Conservation (phyloP, 1,284 basidiomycete genomes). For the Apiotrichum sp. region DNA sequence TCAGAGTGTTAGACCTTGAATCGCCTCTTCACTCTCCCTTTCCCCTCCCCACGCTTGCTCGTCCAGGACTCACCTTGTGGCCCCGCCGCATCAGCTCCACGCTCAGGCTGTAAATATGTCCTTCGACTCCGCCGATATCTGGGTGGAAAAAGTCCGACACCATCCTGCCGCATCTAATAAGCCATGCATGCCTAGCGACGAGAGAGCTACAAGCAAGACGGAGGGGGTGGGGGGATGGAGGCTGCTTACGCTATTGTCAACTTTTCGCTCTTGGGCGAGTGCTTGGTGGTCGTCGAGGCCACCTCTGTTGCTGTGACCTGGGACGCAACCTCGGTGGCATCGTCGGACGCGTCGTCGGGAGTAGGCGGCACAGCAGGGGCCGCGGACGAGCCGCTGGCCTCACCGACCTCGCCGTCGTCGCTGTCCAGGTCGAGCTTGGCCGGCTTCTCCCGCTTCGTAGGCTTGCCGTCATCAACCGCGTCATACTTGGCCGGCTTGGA, state of each 20-base stretch:
- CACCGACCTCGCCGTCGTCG: background rate
- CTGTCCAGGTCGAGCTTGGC: background rate
- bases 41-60: too few relatives aligned
- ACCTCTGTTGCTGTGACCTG: background rate
- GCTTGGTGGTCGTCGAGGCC: conserved; percentile 2
- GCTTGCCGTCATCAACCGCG: background rate
- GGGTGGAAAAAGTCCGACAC: conserved; percentile 97
- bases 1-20: too few relatives aligned
- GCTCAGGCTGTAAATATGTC: conserved; percentile 88
- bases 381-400: too few relatives aligned
- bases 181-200: conserved; percentile 25
- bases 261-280: conserved; percentile 4
- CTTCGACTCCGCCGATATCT: conserved; percentile 91
- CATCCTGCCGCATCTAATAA: conserved; percentile 53
- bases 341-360: background rate
- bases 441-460: background rate
- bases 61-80: conserved; percentile 61
- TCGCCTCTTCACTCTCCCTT: too few relatives aligned
- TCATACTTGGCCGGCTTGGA: conserved; percentile 7
- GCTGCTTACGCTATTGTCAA: conserved; percentile 5
- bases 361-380: too few relatives aligned
- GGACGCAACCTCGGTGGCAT: background rate
- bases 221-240: background rate
- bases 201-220: conserved; percentile 2
- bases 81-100: conserved; percentile 75